These are phyloP conservation scores for Sinapis alba DNA, from an alignment of 441 rosid genomes.

Conservation along the genomic window DNA sequence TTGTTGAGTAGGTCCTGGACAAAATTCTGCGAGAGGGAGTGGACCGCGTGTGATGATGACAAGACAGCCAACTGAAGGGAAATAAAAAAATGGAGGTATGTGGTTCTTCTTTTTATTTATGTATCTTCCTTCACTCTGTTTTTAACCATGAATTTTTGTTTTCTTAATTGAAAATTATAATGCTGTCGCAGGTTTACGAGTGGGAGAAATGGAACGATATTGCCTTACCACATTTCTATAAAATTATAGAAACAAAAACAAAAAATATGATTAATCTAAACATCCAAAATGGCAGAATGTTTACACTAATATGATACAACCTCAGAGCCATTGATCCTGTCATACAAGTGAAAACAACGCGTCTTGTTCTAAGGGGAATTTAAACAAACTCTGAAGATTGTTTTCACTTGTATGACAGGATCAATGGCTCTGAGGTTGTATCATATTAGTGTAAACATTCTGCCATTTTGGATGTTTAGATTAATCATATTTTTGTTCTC, in stretches of 20 bases:
- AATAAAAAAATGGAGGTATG: slow-evolving; percentile 92
- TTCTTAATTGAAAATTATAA: slow-evolving; percentile 16
- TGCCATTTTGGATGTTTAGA: not conserved
- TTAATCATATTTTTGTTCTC: not conserved
- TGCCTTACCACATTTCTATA: no score
- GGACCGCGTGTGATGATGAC: slow-evolving; percentile 94
- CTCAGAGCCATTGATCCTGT: not conserved
- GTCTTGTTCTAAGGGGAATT: slow-evolving; percentile 44
- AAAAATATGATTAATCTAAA: not conserved
- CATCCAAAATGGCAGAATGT: not conserved
- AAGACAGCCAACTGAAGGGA: slow-evolving; percentile 97
- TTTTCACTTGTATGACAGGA: not conserved
- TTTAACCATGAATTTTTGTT: no score
- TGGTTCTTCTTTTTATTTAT: slow-evolving; percentile 3
- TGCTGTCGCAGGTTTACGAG: slow-evolving; percentile 72
- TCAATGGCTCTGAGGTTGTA: not conserved
- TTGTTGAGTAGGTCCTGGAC: slow-evolving; percentile 56
- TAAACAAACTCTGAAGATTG: not conserved
- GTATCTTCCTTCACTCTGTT: slow-evolving; percentile 17
- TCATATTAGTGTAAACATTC: not conserved
- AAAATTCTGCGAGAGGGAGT: slow-evolving; percentile 90
- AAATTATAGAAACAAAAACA: no score
- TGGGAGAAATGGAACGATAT: slow-evolving; percentile 99
- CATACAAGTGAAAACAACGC: slow-evolving; percentile 22
- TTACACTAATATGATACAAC: not conserved